Conservation (phyloP, 164 flowering plant genomes). For the Piper betle region DNA sequence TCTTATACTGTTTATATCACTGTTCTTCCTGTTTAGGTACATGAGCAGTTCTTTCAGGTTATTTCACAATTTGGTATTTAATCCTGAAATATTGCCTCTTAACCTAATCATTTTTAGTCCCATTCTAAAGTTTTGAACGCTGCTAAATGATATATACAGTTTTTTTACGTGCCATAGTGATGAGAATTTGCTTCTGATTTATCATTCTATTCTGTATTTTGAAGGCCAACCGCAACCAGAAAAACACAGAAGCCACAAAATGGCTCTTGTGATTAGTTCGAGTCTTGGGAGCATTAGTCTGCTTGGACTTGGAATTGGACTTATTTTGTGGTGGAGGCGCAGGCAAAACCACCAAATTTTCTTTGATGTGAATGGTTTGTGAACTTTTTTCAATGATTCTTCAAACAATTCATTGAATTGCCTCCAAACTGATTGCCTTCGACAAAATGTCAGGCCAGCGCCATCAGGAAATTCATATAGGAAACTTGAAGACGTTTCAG, state of each 20-base stretch:
- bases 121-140: too few relatives aligned
- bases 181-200: not conserved
- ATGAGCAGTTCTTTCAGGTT: too few relatives aligned
- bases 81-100: too few relatives aligned
- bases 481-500: slow-evolving; percentile 61
- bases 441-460: slow-evolving; percentile 26
- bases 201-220: slow-evolving; percentile 1
- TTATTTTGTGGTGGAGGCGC: slow-evolving; percentile 72
- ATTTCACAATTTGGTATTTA: too few relatives aligned
- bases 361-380: slow-evolving; percentile 47
- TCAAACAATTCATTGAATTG: not conserved
- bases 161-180: too few relatives aligned
- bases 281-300: slow-evolving; percentile 66
- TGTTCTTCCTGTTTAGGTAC: too few relatives aligned
- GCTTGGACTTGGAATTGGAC: slow-evolving; percentile 53
- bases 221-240: slow-evolving; percentile 35
- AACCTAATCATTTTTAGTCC: too few relatives aligned
- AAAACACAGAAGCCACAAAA: slow-evolving; percentile 37
- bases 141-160: too few relatives aligned
- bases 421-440: not conserved
- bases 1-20: too few relatives aligned
- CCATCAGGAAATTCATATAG: slow-evolving; percentile 49
- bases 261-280: slow-evolving; percentile 65
- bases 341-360: slow-evolving; percentile 67
- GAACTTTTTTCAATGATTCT: not conserved